Evolutionary conservation across 192 early-diverging fungal genomes (phyloP).

Genomic region (Irineochytrium annulatum): DNA sequence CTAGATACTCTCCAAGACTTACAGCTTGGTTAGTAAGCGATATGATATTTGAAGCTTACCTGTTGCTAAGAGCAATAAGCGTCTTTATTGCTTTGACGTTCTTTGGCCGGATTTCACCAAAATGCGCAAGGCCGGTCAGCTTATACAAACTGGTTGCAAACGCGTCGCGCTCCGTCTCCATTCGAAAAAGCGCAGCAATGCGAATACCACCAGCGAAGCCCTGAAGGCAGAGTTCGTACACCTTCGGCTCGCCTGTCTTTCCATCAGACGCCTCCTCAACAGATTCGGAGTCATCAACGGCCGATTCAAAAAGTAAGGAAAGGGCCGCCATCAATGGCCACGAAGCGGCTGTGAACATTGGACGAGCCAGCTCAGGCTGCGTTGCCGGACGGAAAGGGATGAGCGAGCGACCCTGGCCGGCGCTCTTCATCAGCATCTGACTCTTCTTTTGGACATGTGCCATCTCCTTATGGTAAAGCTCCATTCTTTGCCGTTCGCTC

Average conservation of each 20-base stretch:
- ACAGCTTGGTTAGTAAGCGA: background rate
- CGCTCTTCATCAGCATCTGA: conserved; percentile 36
- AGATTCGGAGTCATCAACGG: conserved; percentile 26
- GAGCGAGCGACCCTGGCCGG: background rate
- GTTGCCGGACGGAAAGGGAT: conserved; percentile 39
- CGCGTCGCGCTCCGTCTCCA: conserved; percentile 86
- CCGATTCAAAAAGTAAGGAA: conserved; percentile 48
- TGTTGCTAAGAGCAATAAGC: conserved; percentile 70
- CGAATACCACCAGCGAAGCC: conserved; percentile 80
- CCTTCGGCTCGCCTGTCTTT: conserved; percentile 31
- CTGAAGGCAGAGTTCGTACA: conserved; percentile 64
- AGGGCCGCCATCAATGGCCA: conserved; percentile 59
- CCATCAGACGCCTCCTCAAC: background rate
- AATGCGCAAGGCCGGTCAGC: conserved; percentile 79
- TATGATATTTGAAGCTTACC: conserved; percentile 3
- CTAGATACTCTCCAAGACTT: conserved; percentile 46
- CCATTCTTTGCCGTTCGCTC: conserved; percentile 46
- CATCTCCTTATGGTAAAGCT: conserved; percentile 49
- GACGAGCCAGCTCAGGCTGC: conserved; percentile 41
- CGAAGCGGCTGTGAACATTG: conserved; percentile 52
- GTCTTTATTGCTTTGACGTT: conserved; percentile 88
- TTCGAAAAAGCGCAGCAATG: conserved; percentile 75
- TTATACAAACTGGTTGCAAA: conserved; percentile 88
- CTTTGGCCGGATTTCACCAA: conserved; percentile 83
- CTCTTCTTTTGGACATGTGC: conserved; percentile 54